Evolutionary conservation across 2,329 filamentous ascomycete genomes (phyloP).

Genomic region (Cladophialophora immunda): DNA sequence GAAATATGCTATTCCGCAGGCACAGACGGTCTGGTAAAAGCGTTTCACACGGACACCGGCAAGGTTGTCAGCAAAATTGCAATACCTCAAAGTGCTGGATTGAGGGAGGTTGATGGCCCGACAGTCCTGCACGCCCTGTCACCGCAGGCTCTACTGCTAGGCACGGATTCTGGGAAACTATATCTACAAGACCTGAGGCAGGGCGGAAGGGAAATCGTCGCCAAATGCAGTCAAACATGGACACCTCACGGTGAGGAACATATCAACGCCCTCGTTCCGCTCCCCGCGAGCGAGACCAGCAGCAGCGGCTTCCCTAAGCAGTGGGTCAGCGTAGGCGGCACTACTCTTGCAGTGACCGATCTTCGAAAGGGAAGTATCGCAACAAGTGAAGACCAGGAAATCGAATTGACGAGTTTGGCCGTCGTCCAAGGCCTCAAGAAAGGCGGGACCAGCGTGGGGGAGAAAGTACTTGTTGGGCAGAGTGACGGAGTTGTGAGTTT

Average conservation of each 20-base stretch:
- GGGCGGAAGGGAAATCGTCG: conserved; percentile 50
- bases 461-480: conserved; percentile 79
- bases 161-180: conserved; percentile 87
- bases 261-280: conserved; percentile 83
- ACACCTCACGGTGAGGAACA: conserved; percentile 87
- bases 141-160: conserved; percentile 85
- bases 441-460: conserved; percentile 71
- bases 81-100: conserved; percentile 63
- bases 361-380: conserved; percentile 84
- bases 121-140: conserved; percentile 84
- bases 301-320: conserved; percentile 92
- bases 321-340: conserved; percentile 92
- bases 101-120: conserved; percentile 68
- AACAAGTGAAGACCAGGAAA: conserved; percentile 92
- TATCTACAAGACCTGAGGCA: conserved; percentile 84
- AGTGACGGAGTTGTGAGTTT: conserved; percentile 84
- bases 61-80: conserved; percentile 82
- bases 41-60: conserved; percentile 65
- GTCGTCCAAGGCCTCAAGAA: conserved; percentile 80
- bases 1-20: conserved; percentile 69
- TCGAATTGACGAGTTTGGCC: conserved; percentile 83
- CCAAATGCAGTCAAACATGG: conserved; percentile 73
- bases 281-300: conserved; percentile 80
- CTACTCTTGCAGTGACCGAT: conserved; percentile 89
- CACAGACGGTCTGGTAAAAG: conserved; percentile 71